A percentile compares a stretch with the other conserved stretches of the same genome.
Evolutionary conservation across 225 moss, liverwort and hornwort genomes (phyloP).

Genomic region (Sphagnum contortum): DNA sequence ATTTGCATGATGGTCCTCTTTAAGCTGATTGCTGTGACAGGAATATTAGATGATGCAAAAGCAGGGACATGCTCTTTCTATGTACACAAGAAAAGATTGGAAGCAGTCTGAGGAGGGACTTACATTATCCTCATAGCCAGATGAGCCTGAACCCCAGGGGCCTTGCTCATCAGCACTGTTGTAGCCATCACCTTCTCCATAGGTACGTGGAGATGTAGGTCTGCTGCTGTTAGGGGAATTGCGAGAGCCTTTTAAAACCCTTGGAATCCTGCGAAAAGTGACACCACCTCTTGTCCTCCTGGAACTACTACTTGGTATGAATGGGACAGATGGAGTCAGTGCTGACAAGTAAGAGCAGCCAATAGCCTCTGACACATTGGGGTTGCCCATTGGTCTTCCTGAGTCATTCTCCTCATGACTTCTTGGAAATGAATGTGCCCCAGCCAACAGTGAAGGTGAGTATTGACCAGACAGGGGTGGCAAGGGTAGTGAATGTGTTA

Average conservation of each 20-base stretch:
- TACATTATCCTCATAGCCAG: constrained; percentile 77
- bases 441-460: constrained; percentile 8
- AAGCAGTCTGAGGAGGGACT: neutral
- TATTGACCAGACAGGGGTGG: constrained; percentile 12
- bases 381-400: constrained; percentile 8
- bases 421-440: constrained; percentile 17
- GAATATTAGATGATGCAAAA: too few species aligned
- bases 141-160: constrained; percentile 70
- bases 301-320: constrained; percentile 17
- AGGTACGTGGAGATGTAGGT: constrained; percentile 79
- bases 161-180: constrained; percentile 92
- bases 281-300: constrained; percentile 33
- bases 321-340: constrained; percentile 28
- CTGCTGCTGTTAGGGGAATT: constrained; percentile 76
- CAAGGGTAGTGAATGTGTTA: constrained; percentile 4
- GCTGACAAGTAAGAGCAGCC: constrained; percentile 24
- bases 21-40: too few species aligned
- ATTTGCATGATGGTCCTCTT: too few species aligned
- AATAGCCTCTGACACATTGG: constrained; percentile 13
- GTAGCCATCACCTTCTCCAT: constrained; percentile 90
- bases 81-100: too few species aligned
- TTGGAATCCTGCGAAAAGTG: constrained; percentile 31
- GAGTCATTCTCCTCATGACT: constrained; percentile 26
- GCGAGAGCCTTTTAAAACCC: constrained; percentile 42
- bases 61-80: too few species aligned